Conservation (phyloP, 2,329 filamentous ascomycete genomes). For the Gremmenia infestans region DNA sequence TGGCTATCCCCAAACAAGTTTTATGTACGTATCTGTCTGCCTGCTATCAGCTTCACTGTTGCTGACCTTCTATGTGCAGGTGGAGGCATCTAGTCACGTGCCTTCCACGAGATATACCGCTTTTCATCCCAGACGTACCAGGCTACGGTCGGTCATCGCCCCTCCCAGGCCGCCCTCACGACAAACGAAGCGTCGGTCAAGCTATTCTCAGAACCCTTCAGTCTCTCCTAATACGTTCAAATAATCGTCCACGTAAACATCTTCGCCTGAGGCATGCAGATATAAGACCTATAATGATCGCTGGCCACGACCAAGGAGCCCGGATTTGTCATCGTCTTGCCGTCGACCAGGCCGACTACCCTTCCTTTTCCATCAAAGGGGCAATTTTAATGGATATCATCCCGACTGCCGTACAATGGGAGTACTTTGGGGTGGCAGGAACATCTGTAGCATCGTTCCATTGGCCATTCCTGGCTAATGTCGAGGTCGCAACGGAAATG, state of each 20-base stretch:
- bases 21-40: slow-evolving; percentile 20
- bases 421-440: slow-evolving; percentile 34
- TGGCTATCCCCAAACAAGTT: slow-evolving; percentile 40
- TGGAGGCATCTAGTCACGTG: slow-evolving; percentile 29
- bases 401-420: slow-evolving; percentile 43
- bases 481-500: slow-evolving; percentile 38
- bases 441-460: slow-evolving; percentile 37
- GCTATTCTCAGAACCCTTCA: slow-evolving; percentile 38
- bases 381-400: slow-evolving; percentile 45
- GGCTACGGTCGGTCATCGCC: slow-evolving; percentile 42
- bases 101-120: slow-evolving; percentile 36
- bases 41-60: neutral
- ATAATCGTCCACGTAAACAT: neutral
- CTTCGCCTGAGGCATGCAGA: neutral
- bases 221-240: slow-evolving; percentile 17
- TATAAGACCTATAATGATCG: slow-evolving; percentile 36
- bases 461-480: slow-evolving; percentile 47
- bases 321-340: slow-evolving; percentile 45
- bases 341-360: slow-evolving; percentile 34
- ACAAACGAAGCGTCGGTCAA: slow-evolving; percentile 38
- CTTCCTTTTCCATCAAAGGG: slow-evolving; percentile 34
- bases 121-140: slow-evolving; percentile 42
- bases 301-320: slow-evolving; percentile 46
- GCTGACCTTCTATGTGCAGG: slow-evolving; percentile 1
- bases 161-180: slow-evolving; percentile 28